Conservation (phyloP, 208 protist species). For the Leishmania major region DNA sequence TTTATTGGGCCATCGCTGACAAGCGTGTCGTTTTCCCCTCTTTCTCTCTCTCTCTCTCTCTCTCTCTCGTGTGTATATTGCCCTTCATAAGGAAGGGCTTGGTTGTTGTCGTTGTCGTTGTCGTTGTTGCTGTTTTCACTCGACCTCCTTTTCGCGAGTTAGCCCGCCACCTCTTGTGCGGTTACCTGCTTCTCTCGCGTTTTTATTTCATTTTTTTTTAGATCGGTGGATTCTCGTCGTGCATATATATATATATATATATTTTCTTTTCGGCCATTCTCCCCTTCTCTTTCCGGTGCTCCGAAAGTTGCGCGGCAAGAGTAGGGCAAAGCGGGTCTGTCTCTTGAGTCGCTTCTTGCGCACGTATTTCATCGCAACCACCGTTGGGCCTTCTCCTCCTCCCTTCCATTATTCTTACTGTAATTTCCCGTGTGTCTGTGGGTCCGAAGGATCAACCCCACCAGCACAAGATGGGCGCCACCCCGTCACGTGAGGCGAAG, state of each 20-base stretch:
- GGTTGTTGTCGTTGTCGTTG: too few species aligned
- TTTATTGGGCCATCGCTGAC: too few species aligned
- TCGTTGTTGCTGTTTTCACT: neutral
- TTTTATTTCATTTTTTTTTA: neutral
- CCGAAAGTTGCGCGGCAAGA: too few species aligned
- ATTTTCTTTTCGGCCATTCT: neutral
- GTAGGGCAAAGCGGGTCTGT: too few species aligned
- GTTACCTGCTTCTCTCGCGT: neutral
- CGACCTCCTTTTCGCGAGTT: neutral
- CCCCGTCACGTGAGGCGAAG: slow-evolving; percentile 54
- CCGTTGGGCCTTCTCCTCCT: neutral
- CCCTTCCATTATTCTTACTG: neutral
- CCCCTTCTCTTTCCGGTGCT: too few species aligned
- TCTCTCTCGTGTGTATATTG: neutral
- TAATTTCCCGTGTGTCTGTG: neutral
- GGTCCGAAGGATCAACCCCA: neutral
- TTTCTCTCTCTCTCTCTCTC: too few species aligned
- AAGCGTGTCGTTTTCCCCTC: too few species aligned
- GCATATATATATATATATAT: too few species aligned
- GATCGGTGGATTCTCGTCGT: neutral
- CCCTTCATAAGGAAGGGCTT: slow-evolving; percentile 1
- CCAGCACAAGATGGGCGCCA: slow-evolving; percentile 40
- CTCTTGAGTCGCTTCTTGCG: neutral
- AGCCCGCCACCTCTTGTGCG: neutral
- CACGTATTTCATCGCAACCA: neutral